Evolutionary conservation across 495 filamentous ascomycete species (phyloP).

Genomic region (Penicillium daleae): DNA sequence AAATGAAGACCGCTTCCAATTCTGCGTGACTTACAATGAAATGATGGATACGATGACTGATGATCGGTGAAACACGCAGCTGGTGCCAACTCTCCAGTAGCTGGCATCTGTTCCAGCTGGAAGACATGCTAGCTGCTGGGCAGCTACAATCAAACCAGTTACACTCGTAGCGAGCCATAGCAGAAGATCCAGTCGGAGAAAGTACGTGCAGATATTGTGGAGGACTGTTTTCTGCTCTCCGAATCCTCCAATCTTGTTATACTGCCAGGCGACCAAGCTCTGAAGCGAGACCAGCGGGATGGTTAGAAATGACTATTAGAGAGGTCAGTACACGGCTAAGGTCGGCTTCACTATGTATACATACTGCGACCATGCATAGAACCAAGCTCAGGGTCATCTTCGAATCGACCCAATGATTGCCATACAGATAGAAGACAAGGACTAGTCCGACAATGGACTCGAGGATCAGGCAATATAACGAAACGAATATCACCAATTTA

Average conservation of each 20-base stretch:
- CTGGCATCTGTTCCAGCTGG: conserved; percentile 28
- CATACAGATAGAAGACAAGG: conserved; percentile 46
- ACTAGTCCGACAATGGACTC: conserved; percentile 45
- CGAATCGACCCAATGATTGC: conserved; percentile 39
- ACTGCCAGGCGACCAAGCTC: conserved; percentile 51
- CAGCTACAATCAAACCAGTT: conserved; percentile 46
- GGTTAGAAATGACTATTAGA: conserved; percentile 42
- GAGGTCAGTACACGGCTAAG: background rate
- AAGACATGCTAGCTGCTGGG: conserved; percentile 45
- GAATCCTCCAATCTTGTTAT: conserved; percentile 44
- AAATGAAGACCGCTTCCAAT: background rate
- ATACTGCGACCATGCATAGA: conserved; percentile 43
- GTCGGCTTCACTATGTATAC: conserved; percentile 13
- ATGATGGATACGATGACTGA: conserved; percentile 42
- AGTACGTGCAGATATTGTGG: conserved; percentile 44
- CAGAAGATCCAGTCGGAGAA: conserved; percentile 41
- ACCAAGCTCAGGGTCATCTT: conserved; percentile 50
- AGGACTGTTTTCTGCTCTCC: conserved; percentile 40
- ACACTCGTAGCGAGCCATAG: conserved; percentile 48
- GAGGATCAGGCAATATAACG: conserved; percentile 45
- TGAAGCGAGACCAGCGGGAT: conserved; percentile 46
- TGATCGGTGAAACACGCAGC: conserved; percentile 47
- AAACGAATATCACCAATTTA: conserved; percentile 46
- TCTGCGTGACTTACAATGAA: conserved; percentile 41
- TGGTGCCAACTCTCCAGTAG: conserved; percentile 46